Percentiles rank a stretch among this genome's conserved stretches.
Conservation (phyloP, 768 basidiomycete species). For the Kondoa subrosea region DNA sequence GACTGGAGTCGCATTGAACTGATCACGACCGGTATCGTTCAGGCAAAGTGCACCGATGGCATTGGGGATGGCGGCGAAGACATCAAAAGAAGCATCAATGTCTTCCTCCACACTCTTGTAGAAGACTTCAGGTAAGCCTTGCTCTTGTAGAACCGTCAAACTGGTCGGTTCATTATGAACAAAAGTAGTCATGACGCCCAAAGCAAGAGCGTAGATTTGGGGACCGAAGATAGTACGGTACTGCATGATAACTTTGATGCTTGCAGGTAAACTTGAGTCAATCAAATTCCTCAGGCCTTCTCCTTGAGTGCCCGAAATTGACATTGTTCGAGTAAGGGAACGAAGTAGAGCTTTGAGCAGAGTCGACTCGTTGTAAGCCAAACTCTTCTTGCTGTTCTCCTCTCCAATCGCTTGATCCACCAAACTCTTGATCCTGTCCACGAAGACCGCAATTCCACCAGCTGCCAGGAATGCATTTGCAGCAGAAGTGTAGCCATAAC, state of each 20-base stretch:
- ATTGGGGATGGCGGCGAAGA: constrained; percentile 58
- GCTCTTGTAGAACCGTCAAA: constrained; percentile 77
- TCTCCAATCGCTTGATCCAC: neutral
- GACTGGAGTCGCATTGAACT: constrained; percentile 56
- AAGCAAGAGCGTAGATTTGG: constrained; percentile 52
- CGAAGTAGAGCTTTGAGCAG: constrained; percentile 81
- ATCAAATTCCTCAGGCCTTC: constrained; percentile 89
- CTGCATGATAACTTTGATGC: constrained; percentile 73
- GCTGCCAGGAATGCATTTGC: constrained; percentile 72
- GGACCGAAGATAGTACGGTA: constrained; percentile 69
- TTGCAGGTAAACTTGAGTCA: constrained; percentile 67
- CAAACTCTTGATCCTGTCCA: constrained; percentile 65
- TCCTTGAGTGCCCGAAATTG: constrained; percentile 65
- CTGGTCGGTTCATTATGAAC: constrained; percentile 92
- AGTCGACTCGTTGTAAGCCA: constrained; percentile 13
- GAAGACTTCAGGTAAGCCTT: constrained; percentile 70
- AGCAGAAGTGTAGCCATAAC: constrained; percentile 74
- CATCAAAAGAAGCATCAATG: constrained; percentile 75
- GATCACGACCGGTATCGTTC: constrained; percentile 71
- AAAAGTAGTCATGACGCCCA: constrained; percentile 28
- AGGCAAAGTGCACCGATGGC: constrained; percentile 92
- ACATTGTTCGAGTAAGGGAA: constrained; percentile 94
- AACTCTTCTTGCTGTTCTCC: neutral
- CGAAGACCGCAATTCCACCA: constrained; percentile 66
- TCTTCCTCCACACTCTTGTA: constrained; percentile 69